phyloP scores from a whole-genome alignment of 768 basidiomycete species.

The Trametes sanguinea region DNA sequence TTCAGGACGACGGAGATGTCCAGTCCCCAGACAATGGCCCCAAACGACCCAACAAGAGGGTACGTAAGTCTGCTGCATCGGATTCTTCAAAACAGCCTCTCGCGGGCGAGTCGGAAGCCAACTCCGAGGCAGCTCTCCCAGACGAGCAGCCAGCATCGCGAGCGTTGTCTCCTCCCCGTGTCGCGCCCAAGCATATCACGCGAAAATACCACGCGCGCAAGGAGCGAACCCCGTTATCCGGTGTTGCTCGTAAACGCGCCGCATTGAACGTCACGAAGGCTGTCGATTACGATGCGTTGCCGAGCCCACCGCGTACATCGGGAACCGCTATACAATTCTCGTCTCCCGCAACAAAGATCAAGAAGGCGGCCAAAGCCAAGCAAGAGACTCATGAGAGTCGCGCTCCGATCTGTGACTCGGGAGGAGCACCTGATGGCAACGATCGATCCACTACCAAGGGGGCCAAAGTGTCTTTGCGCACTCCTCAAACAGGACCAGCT shows the following conservation, averaged over 20 bases:
- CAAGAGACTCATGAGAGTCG: too few species aligned
- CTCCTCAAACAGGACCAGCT: too few species aligned
- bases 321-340: background rate
- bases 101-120: background rate
- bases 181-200: constrained; percentile 18
- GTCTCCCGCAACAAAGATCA: background rate
- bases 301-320: constrained; percentile 21
- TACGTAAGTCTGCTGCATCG: too few species aligned
- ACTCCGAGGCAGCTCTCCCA: background rate
- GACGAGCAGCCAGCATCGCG: constrained; percentile 2
- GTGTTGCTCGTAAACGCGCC: background rate
- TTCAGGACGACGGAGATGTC: too few species aligned
- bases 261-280: background rate
- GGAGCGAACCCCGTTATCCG: constrained; percentile 37
- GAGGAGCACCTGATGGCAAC: too few species aligned
- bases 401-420: too few species aligned
- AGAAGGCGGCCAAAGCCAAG: background rate
- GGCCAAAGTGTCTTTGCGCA: too few species aligned
- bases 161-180: background rate
- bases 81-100: too few species aligned
- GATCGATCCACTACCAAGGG: too few species aligned
- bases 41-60: background rate
- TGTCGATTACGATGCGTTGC: constrained; percentile 39
- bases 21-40: background rate
- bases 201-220: constrained; percentile 35